phyloP scores from a whole-genome alignment of 2,329 filamentous ascomycete genomes.

The Exophiala phaeomuriformis region DNA sequence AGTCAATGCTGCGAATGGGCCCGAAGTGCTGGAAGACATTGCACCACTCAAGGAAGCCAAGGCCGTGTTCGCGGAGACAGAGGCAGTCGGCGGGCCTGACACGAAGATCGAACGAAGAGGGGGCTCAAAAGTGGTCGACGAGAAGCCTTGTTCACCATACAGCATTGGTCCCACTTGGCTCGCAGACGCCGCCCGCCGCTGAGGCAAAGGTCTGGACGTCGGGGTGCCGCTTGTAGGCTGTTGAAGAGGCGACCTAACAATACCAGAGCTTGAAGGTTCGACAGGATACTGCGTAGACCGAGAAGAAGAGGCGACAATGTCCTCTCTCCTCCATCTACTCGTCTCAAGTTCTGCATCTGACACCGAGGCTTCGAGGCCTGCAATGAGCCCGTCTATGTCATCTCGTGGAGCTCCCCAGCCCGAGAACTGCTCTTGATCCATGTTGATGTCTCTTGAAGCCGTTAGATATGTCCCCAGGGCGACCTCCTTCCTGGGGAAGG shows the following conservation, averaged over 20 bases:
- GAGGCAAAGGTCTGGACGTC: slow-evolving; percentile 16
- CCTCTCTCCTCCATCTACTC: slow-evolving; percentile 12
- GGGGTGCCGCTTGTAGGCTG: slow-evolving; percentile 7
- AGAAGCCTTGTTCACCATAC: slow-evolving; percentile 15
- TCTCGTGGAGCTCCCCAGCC: slow-evolving; percentile 14
- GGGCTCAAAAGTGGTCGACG: slow-evolving; percentile 28
- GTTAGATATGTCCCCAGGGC: not conserved
- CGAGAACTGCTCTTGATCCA: slow-evolving; percentile 17
- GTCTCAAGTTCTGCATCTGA: slow-evolving; percentile 2
- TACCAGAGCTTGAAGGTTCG: slow-evolving; percentile 10
- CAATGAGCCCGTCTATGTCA: slow-evolving; percentile 15
- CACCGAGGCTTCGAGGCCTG: slow-evolving; percentile 4
- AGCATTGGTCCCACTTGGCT: slow-evolving; percentile 12
- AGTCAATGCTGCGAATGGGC: slow-evolving; percentile 29
- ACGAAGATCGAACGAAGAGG: slow-evolving; percentile 33
- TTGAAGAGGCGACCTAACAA: slow-evolving; percentile 16
- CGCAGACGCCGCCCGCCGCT: slow-evolving; percentile 20
- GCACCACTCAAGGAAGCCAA: slow-evolving; percentile 32
- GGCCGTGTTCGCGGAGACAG: slow-evolving; percentile 32
- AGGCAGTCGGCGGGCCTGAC: slow-evolving; percentile 32
- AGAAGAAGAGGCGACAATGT: slow-evolving; percentile 1
- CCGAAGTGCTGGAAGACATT: slow-evolving; percentile 25
- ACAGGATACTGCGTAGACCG: slow-evolving; percentile 10
- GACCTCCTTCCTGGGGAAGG: not conserved
- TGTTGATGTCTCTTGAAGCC: not conserved